A percentile compares a stretch with the other conserved stretches of the same genome.
phyloP scores from a whole-genome alignment of 345 rosid genomes.

The Salix udensis region DNA sequence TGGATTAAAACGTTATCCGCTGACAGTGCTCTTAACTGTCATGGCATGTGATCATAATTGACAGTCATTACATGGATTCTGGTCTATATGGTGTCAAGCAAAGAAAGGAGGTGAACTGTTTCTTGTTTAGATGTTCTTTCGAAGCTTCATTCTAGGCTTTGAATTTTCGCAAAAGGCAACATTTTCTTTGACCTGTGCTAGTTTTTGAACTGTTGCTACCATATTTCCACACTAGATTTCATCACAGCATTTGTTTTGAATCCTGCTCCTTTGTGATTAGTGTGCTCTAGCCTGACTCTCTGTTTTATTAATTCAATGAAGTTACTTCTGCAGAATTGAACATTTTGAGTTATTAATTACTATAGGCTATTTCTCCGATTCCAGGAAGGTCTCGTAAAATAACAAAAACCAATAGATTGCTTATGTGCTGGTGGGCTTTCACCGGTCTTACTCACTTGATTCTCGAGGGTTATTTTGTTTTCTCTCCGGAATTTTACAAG shows the following conservation, averaged over 20 bases:
- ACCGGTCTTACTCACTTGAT: conserved; percentile 81
- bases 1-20: background rate
- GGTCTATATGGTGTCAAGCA: background rate
- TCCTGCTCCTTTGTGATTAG: background rate
- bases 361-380: background rate
- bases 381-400: conserved; percentile 44
- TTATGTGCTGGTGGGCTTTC: conserved; percentile 99
- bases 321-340: background rate
- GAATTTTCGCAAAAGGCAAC: background rate
- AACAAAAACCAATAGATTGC: conserved; percentile 49
- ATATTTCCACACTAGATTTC: background rate
- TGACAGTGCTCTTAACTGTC: background rate
- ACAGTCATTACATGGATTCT: background rate
- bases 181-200: background rate
- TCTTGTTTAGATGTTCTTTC: background rate
- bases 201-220: background rate
- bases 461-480: conserved; percentile 87
- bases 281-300: background rate
- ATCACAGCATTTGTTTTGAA: background rate
- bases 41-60: background rate
- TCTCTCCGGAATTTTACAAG: conserved; percentile 82
- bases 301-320: background rate
- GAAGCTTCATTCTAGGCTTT: background rate
- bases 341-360: background rate
- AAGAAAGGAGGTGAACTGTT: background rate